Percentiles rank a stretch among this genome's conserved stretches.
phyloP scores from a whole-genome alignment of 768 basidiomycete species.

The Royoungia palumana region DNA sequence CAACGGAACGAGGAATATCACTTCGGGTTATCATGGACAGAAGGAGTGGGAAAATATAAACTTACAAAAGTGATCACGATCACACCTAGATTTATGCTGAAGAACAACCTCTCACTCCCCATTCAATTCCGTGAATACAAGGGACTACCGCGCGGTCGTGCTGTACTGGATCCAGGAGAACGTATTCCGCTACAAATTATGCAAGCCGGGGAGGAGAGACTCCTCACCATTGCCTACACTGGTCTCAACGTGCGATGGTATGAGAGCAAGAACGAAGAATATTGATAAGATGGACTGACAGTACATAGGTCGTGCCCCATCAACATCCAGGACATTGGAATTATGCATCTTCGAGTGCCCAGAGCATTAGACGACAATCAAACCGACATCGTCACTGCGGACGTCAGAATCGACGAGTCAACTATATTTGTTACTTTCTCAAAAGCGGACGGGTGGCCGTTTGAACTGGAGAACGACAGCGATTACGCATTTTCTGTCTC shows the following conservation, averaged over 20 bases:
- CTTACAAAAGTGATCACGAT: constrained; percentile 91
- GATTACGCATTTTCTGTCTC: constrained; percentile 63
- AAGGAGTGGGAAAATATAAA: constrained; percentile 97
- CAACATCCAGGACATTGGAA: constrained; percentile 88
- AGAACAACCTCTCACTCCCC: constrained; percentile 67
- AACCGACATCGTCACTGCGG: constrained; percentile 63
- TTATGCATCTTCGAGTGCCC: constrained; percentile 68
- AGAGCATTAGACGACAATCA: constrained; percentile 36
- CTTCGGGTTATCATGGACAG: constrained; percentile 86
- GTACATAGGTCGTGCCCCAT: constrained; percentile 81
- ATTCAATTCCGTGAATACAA: constrained; percentile 87
- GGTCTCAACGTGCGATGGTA: constrained; percentile 83
- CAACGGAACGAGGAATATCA: constrained; percentile 69
- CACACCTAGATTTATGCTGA: constrained; percentile 85
- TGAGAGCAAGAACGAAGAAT: constrained; percentile 12
- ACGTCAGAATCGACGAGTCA: constrained; percentile 80
- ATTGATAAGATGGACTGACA: neutral
- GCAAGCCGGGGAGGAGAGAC: constrained; percentile 61
- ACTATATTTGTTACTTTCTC: constrained; percentile 84
- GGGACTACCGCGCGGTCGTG: constrained; percentile 58
- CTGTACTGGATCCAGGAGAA: constrained; percentile 62
- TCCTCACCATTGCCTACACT: constrained; percentile 83
- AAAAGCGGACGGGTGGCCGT: constrained; percentile 75
- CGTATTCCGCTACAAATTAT: constrained; percentile 66
- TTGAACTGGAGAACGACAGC: constrained; percentile 86